Percentiles rank a stretch among this genome's conserved stretches.
These are phyloP conservation scores for Xylariomycetidae sp. DNA, from an alignment of 2,329 filamentous ascomycete species.

Conservation along the genomic window DNA sequence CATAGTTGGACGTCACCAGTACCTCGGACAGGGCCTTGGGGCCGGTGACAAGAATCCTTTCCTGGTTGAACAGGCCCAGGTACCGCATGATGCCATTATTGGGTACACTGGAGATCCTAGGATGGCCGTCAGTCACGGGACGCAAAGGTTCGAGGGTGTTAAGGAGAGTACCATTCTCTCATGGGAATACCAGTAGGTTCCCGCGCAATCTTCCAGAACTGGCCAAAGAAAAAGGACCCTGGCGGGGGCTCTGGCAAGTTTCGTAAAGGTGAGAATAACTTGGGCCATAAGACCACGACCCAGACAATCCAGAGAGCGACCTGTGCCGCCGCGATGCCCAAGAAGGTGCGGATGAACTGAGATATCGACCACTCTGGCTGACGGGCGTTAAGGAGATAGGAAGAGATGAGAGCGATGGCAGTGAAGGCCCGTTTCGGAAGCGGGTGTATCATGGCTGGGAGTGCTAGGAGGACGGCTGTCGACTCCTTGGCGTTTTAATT, in stretches of 20 bases:
- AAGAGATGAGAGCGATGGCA: conserved; percentile 22
- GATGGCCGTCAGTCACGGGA: conserved; percentile 9
- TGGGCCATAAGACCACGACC: conserved; percentile 41
- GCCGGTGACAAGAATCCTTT: conserved; percentile 39
- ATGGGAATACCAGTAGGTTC: conserved; percentile 38
- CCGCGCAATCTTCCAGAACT: conserved; percentile 33
- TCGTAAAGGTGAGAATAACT: conserved; percentile 43
- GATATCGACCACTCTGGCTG: conserved; percentile 25
- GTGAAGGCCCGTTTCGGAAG: conserved; percentile 24
- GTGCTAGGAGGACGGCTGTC: too few species aligned
- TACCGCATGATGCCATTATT: conserved; percentile 67
- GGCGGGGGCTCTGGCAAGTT: conserved; percentile 39
- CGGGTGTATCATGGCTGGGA: too few species aligned
- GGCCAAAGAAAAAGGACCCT: conserved; percentile 43
- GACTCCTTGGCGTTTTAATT: too few species aligned
- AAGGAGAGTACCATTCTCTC: conserved; percentile 39
- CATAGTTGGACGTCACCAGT: conserved; percentile 61
- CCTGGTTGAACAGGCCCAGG: conserved; percentile 34
- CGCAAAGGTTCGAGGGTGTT: neutral
- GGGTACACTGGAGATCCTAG: conserved; percentile 53
- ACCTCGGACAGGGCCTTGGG: conserved; percentile 65
- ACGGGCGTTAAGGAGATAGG: conserved; percentile 26
- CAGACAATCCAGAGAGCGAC: conserved; percentile 33
- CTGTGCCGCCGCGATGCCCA: conserved; percentile 29
- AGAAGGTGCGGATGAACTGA: conserved; percentile 29